Conservation (phyloP, 306 rosid genomes). For the Bauhinia variegata region DNA sequence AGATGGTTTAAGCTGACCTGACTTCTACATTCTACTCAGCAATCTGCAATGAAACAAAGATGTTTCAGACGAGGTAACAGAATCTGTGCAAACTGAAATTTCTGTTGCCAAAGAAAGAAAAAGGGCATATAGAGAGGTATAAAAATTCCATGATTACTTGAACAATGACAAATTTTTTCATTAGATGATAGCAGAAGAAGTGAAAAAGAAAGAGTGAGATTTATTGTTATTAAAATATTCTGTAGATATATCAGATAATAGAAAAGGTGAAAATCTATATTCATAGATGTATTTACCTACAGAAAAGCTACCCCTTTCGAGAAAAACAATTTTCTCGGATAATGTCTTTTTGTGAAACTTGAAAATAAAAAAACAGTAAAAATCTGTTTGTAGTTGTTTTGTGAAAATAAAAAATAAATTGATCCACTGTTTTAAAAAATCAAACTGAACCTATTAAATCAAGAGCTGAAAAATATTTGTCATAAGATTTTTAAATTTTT, state of each 20-base stretch:
- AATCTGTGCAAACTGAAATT: conserved; percentile 38
- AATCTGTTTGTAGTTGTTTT: too few species aligned
- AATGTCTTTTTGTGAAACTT: conserved; percentile 19
- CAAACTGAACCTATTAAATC: too few species aligned
- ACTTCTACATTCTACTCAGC: conserved; percentile 7
- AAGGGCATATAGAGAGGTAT: conserved; percentile 40
- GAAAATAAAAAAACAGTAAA: too few species aligned
- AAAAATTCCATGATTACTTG: conserved; percentile 49
- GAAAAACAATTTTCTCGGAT: conserved; percentile 9
- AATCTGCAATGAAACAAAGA: conserved; percentile 31
- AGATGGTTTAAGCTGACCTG: conserved; percentile 68
- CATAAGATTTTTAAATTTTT: too few species aligned
- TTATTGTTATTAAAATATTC: conserved; percentile 26
- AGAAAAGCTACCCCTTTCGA: conserved; percentile 27
- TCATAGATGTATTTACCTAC: conserved; percentile 27
- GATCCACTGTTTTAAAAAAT: too few species aligned
- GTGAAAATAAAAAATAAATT: too few species aligned
- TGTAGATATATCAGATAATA: conserved; percentile 45
- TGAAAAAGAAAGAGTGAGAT: conserved; percentile 55
- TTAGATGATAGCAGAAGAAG: conserved; percentile 63
- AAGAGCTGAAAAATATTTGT: too few species aligned
- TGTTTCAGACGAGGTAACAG: conserved; percentile 36
- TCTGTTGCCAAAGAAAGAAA: conserved; percentile 32
- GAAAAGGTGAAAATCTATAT: conserved; percentile 40
- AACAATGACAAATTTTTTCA: conserved; percentile 64